Conservation (phyloP, 192 early-diverging fungal species). For the Entrophospora sp. region DNA sequence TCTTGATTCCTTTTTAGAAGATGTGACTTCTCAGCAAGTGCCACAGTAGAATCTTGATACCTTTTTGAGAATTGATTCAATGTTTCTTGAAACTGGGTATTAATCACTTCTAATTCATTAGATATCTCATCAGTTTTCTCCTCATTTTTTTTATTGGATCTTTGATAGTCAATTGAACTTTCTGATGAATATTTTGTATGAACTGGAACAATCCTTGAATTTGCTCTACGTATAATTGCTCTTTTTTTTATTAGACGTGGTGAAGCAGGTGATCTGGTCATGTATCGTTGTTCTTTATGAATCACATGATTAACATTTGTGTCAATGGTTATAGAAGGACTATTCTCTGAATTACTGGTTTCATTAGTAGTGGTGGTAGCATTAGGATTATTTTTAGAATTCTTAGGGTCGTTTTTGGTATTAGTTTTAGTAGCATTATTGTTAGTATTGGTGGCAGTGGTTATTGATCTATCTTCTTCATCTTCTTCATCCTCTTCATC, state of each 20-base stretch:
- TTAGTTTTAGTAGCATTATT: not conserved
- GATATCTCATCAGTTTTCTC: slow-evolving; percentile 12
- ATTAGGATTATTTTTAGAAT: not conserved
- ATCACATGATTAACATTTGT: not conserved
- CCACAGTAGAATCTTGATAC: slow-evolving; percentile 17
- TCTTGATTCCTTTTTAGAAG: slow-evolving; percentile 16
- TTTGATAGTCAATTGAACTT: not conserved
- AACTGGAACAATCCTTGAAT: not conserved
- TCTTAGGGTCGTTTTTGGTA: not conserved
- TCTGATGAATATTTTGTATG: not conserved
- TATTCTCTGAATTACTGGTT: not conserved
- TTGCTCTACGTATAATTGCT: slow-evolving; percentile 4
- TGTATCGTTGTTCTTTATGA: slow-evolving; percentile 7
- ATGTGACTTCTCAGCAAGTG: slow-evolving; percentile 10
- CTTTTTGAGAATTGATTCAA: slow-evolving; percentile 6
- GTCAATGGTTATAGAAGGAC: slow-evolving; percentile 4
- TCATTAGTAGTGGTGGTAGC: slow-evolving; percentile 38
- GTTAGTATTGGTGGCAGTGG: too few species aligned
- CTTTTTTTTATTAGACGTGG: slow-evolving; percentile 12
- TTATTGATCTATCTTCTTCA: not conserved
- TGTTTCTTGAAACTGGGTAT: slow-evolving; percentile 17
- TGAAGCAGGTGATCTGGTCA: slow-evolving; percentile 14
- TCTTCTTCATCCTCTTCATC: too few species aligned
- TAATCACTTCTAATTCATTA: slow-evolving; percentile 15
- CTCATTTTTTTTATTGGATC: not conserved